Evolutionary conservation across 192 early-diverging fungal genomes (phyloP).

Genomic region (Coemansia sp.): DNA sequence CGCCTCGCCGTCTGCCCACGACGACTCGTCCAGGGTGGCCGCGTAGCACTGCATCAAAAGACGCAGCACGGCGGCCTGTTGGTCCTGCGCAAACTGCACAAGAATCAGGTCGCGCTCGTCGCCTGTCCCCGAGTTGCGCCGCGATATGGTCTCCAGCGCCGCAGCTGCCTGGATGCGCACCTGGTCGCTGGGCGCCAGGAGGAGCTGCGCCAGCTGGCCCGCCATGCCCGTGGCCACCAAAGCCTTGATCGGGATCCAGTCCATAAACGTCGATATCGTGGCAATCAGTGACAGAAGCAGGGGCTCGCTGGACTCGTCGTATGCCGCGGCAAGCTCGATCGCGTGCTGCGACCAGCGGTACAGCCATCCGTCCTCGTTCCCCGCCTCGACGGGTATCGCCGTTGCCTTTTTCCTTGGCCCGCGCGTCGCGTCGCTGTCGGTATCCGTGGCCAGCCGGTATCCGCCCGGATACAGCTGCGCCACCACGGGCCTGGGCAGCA

Average conservation of each 20-base stretch:
- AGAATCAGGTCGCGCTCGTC: constrained; percentile 39
- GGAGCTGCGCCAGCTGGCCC: constrained; percentile 15
- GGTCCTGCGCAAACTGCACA: constrained; percentile 28
- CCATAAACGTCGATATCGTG: constrained; percentile 28
- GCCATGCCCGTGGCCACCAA: constrained; percentile 21
- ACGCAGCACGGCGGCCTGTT: constrained; percentile 3
- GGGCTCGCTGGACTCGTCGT: constrained; percentile 11
- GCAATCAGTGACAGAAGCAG: constrained; percentile 9
- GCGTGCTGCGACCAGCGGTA: constrained; percentile 25
- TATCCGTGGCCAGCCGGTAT: constrained; percentile 29
- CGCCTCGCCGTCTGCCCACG: constrained; percentile 26
- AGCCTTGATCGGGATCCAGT: constrained; percentile 42
- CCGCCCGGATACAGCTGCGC: constrained; percentile 38
- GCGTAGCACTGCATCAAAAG: constrained; percentile 21
- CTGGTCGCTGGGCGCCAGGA: constrained; percentile 17
- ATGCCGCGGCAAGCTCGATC: background rate
- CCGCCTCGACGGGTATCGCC: constrained; percentile 28
- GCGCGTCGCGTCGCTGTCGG: background rate
- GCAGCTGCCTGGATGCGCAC: constrained; percentile 19
- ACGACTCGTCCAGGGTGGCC: constrained; percentile 7
- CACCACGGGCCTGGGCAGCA: constrained; percentile 28
- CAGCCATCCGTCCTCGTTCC: constrained; percentile 47
- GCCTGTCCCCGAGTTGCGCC: constrained; percentile 17
- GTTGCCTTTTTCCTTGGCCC: constrained; percentile 14
- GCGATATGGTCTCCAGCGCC: constrained; percentile 31